phyloP scores from a whole-genome alignment of 257 asterid species.

The Solanum chiquidenum region DNA sequence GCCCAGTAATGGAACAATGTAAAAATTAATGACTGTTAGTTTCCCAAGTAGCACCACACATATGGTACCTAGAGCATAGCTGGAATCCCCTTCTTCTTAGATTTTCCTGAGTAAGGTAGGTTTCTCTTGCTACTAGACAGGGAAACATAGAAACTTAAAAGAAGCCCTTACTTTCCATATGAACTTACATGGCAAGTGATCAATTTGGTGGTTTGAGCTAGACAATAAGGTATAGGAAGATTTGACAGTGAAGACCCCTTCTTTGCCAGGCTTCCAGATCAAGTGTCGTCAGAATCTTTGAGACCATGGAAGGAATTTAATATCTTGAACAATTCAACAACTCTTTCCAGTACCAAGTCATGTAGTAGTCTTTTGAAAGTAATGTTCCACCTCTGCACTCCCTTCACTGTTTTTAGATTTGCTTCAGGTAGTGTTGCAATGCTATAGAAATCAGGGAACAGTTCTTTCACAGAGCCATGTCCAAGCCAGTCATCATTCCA shows the following conservation, averaged over 20 bases:
- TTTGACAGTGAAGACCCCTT: background rate
- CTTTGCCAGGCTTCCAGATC: background rate
- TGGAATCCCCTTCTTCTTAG: background rate
- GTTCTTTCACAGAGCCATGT: background rate
- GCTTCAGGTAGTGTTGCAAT: background rate
- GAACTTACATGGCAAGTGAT: background rate
- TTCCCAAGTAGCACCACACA: background rate
- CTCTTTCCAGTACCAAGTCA: background rate
- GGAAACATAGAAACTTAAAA: background rate
- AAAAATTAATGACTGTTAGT: background rate
- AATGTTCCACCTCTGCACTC: background rate
- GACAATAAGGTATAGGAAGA: background rate
- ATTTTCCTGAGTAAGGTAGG: background rate
- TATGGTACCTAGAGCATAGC: background rate
- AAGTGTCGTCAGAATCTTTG: background rate
- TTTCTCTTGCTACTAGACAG: background rate
- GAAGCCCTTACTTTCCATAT: background rate
- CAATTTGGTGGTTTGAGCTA: background rate
- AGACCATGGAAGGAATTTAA: background rate
- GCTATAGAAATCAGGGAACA: background rate
- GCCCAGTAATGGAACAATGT: background rate
- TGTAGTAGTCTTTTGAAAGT: background rate
- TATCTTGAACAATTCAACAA: background rate
- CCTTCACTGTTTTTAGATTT: background rate
- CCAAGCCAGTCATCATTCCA: background rate